Conservation (phyloP, 306 rosid genomes). For the Rubus parviflorus region DNA sequence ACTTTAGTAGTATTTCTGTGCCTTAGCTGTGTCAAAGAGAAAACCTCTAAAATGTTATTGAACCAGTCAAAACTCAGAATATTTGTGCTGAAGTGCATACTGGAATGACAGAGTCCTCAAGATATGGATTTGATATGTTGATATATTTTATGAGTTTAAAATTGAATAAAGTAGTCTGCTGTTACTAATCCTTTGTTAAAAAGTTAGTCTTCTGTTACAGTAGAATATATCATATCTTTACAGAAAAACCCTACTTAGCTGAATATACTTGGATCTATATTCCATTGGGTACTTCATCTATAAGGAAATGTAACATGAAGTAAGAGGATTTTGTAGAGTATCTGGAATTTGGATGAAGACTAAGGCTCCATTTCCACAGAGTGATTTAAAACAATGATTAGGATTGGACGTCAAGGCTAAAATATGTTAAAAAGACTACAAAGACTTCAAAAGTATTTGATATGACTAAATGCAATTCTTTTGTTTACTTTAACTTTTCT, state of each 20-base stretch:
- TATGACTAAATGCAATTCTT: too few species aligned
- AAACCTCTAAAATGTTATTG: not conserved
- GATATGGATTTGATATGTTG: not conserved
- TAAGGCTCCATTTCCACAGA: too few species aligned
- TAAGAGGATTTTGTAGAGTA: not conserved
- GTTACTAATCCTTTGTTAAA: not conserved
- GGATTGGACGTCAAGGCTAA: too few species aligned
- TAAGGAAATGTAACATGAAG: not conserved
- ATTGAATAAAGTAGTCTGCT: not conserved
- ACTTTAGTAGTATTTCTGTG: not conserved
- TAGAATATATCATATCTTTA: not conserved
- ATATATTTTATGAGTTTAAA: not conserved
- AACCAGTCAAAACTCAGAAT: not conserved
- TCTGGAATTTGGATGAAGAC: too few species aligned
- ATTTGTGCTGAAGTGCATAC: not conserved
- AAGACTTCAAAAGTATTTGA: too few species aligned
- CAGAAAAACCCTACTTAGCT: not conserved
- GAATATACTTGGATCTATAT: conserved; percentile 1
- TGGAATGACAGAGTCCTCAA: not conserved
- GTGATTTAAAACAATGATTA: too few species aligned
- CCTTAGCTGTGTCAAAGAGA: not conserved
- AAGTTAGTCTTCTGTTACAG: not conserved
- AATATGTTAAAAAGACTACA: too few species aligned
- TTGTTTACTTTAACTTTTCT: too few species aligned
- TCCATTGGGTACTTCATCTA: not conserved